Evolutionary conservation across 2,329 filamentous ascomycete species (phyloP).

Genomic region (Juglanconis oblonga): DNA sequence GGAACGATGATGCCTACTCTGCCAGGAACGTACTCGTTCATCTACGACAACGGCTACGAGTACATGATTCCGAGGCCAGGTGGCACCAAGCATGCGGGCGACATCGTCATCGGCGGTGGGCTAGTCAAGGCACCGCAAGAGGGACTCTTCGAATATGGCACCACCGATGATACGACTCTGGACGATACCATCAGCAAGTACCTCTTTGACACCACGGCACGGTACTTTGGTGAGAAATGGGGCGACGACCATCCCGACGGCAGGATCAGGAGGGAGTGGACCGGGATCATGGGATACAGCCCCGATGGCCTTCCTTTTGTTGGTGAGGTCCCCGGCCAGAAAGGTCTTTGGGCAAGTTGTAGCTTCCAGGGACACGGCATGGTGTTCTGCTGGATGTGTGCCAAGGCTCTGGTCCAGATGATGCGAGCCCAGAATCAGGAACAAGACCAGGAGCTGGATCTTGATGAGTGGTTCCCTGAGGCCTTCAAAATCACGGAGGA

Average conservation of each 20-base stretch:
- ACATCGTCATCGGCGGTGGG: slow-evolving; percentile 63
- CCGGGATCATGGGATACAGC: slow-evolving; percentile 56
- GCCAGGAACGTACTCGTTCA: slow-evolving; percentile 57
- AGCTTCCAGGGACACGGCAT: slow-evolving; percentile 67
- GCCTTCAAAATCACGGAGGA: slow-evolving; percentile 46
- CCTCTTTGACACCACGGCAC: slow-evolving; percentile 37
- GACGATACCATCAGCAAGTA: slow-evolving; percentile 51
- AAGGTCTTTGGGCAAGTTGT: slow-evolving; percentile 53
- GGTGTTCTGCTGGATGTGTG: slow-evolving; percentile 60
- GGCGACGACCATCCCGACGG: slow-evolving; percentile 39
- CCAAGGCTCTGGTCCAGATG: slow-evolving; percentile 55
- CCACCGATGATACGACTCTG: slow-evolving; percentile 51
- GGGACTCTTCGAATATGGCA: slow-evolving; percentile 49
- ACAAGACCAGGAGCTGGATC: slow-evolving; percentile 24
- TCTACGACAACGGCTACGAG: slow-evolving; percentile 60
- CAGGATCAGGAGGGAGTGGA: slow-evolving; percentile 45
- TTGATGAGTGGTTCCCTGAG: slow-evolving; percentile 50
- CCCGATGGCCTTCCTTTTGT: slow-evolving; percentile 52
- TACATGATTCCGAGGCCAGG: slow-evolving; percentile 61
- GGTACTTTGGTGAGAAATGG: slow-evolving; percentile 54
- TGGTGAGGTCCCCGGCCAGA: slow-evolving; percentile 42
- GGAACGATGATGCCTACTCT: slow-evolving; percentile 35
- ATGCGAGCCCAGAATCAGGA: slow-evolving; percentile 31
- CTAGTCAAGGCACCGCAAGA: slow-evolving; percentile 37
- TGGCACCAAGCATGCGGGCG: slow-evolving; percentile 40